phyloP scores from a whole-genome alignment of 768 basidiomycete genomes.

The Suillus spraguei region DNA sequence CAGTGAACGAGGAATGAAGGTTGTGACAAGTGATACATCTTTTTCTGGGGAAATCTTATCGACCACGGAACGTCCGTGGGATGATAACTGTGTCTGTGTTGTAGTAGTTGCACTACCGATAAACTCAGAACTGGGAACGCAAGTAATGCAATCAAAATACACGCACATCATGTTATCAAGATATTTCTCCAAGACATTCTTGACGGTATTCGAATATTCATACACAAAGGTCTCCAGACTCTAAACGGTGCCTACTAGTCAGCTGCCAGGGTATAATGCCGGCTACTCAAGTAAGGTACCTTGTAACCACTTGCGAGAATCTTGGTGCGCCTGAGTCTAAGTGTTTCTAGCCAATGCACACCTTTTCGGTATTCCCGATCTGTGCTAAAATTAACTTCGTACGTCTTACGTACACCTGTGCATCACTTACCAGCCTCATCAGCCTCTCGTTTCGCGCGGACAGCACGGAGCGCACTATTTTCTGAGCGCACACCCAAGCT shows the following conservation, averaged over 20 bases:
- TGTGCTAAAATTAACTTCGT: conserved; percentile 29
- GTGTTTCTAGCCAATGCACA: conserved; percentile 91
- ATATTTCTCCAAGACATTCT: conserved; percentile 69
- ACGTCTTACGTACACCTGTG: background rate
- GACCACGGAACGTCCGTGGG: conserved; percentile 62
- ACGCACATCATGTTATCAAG: conserved; percentile 78
- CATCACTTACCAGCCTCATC: conserved; percentile 78
- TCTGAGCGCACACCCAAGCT: conserved; percentile 56
- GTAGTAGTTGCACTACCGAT: conserved; percentile 70
- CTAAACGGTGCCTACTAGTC: conserved; percentile 37
- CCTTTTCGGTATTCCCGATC: conserved; percentile 91
- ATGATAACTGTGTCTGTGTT: conserved; percentile 75
- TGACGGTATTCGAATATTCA: conserved; percentile 68
- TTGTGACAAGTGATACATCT: conserved; percentile 62
- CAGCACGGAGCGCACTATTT: conserved; percentile 69
- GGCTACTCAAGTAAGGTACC: conserved; percentile 41
- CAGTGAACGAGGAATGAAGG: conserved; percentile 62
- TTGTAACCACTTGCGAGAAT: conserved; percentile 82
- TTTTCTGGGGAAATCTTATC: conserved; percentile 69
- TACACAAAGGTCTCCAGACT: conserved; percentile 80
- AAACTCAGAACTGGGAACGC: conserved; percentile 10
- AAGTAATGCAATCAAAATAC: conserved; percentile 16
- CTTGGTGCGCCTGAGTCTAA: conserved; percentile 80
- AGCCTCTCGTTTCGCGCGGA: conserved; percentile 84
- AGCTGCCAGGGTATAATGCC: conserved; percentile 14